Evolutionary conservation across 129 eudicot genomes (phyloP).

Genomic region (Chrysanthemum lavandulifolium): DNA sequence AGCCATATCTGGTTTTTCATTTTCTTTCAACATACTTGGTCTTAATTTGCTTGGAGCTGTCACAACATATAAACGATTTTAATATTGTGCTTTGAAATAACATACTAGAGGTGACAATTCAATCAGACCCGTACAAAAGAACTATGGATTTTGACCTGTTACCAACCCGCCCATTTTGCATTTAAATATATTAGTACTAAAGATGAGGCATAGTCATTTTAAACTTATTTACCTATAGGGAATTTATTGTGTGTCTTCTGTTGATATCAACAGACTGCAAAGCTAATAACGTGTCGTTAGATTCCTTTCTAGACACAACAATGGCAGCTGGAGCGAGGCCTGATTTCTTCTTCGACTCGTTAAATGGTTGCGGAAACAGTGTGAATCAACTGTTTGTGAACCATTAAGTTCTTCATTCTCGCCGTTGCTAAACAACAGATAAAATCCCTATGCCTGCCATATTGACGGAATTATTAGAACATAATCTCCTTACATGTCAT

Average conservation of each 20-base stretch:
- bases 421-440: slow-evolving; percentile 65
- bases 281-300: slow-evolving; percentile 48
- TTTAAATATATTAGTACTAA: not conserved
- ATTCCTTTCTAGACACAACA: slow-evolving; percentile 70
- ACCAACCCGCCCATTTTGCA: not conserved
- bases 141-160: not conserved
- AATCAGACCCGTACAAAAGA: not conserved
- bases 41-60: slow-evolving; percentile 66
- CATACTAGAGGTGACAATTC: not conserved
- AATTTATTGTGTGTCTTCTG: slow-evolving; percentile 53
- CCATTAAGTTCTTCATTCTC: slow-evolving; percentile 86
- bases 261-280: slow-evolving; percentile 52
- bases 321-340: slow-evolving; percentile 98
- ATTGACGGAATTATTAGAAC: not conserved
- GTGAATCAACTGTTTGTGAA: slow-evolving; percentile 86
- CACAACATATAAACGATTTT: slow-evolving; percentile 12
- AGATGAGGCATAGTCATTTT: not conserved
- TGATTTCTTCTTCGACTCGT: slow-evolving; percentile 48
- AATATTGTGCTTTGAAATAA: not conserved
- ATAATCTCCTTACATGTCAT: not conserved
- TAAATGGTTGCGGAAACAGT: slow-evolving; percentile 78
- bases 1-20: slow-evolving; percentile 60
- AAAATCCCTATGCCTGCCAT: slow-evolving; percentile 80
- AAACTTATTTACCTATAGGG: slow-evolving; percentile 33
- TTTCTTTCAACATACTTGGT: slow-evolving; percentile 54